Conservation (phyloP, 2,329 filamentous ascomycete genomes). For the Botryosphaeria agaves region DNA sequence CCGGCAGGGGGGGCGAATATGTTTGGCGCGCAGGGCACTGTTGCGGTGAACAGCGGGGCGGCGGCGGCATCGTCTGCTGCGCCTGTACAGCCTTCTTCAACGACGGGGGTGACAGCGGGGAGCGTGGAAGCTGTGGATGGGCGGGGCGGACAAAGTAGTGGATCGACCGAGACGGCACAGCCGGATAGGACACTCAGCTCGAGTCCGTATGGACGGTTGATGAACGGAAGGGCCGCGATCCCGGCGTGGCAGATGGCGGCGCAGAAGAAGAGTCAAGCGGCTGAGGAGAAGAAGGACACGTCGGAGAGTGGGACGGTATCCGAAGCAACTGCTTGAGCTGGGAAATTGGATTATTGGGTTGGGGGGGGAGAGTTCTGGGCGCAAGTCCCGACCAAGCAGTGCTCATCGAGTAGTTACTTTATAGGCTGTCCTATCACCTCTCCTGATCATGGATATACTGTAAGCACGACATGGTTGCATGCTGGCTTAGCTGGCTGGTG, state of each 20-base stretch:
- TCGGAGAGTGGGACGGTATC: slow-evolving; percentile 3
- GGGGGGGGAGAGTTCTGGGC: no score
- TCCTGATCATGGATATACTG: no score
- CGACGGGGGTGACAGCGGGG: slow-evolving; percentile 5
- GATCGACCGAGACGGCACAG: slow-evolving; percentile 3
- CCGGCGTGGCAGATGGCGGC: slow-evolving; percentile 36
- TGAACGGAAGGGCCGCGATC: slow-evolving; percentile 24
- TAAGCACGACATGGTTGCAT: no score
- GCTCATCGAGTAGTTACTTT: no score
- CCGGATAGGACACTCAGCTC: slow-evolving; percentile 13
- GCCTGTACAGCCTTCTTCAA: slow-evolving; percentile 8
- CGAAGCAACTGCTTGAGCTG: slow-evolving; percentile 1
- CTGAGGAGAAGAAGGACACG: slow-evolving; percentile 22
- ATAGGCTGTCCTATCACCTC: no score
- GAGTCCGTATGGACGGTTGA: slow-evolving; percentile 15
- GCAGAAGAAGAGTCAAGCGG: slow-evolving; percentile 23
- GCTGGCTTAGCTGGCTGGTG: no score
- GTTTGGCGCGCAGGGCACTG: slow-evolving; percentile 2
- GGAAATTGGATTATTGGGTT: not conserved
- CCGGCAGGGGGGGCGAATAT: slow-evolving; percentile 5
- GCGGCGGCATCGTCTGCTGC: slow-evolving; percentile 7
- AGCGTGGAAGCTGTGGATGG: slow-evolving; percentile 2
- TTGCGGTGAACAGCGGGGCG: slow-evolving; percentile 4
- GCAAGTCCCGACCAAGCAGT: no score
- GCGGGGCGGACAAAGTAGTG: slow-evolving; percentile 1